phyloP scores from a whole-genome alignment of 805 yeast genomes.

The Nakazawaea ishiwadae region DNA sequence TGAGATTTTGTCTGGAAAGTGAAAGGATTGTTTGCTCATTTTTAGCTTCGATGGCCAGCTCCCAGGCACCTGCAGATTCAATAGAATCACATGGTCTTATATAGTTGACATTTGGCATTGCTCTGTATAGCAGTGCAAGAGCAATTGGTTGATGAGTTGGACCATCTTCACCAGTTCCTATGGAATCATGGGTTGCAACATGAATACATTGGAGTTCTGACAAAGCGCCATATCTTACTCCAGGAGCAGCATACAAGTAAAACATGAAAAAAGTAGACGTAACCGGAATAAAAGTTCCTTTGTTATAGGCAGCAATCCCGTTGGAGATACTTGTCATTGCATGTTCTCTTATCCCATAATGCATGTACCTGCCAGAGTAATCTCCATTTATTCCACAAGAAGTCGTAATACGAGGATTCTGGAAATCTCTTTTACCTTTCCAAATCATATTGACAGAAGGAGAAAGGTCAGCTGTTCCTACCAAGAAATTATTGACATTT shows the following conservation, averaged over 20 bases:
- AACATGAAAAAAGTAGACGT: constrained; percentile 33
- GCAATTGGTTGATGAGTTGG: constrained; percentile 57
- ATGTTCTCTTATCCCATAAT: constrained; percentile 30
- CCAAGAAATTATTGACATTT: constrained; percentile 23
- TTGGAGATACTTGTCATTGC: constrained; percentile 30
- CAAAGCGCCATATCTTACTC: constrained; percentile 44
- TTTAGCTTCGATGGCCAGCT: constrained; percentile 21
- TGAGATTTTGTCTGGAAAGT: constrained; percentile 24
- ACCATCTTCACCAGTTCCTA: constrained; percentile 56
- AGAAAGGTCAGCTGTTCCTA: constrained; percentile 32
- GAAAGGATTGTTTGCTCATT: constrained; percentile 21
- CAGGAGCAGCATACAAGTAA: constrained; percentile 44
- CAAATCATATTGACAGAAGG: constrained; percentile 28
- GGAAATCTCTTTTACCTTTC: constrained; percentile 27
- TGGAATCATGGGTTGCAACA: constrained; percentile 55
- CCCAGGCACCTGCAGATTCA: constrained; percentile 46
- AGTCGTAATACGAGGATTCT: constrained; percentile 21
- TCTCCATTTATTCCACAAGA: constrained; percentile 27
- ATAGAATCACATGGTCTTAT: constrained; percentile 52
- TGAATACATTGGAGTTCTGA: constrained; percentile 41
- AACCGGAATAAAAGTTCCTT: constrained; percentile 33
- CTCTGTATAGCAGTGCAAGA: constrained; percentile 44
- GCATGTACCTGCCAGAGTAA: constrained; percentile 27
- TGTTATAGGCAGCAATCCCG: constrained; percentile 28
- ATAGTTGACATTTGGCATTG: constrained; percentile 43